phyloP scores from a whole-genome alignment of 2,329 filamentous ascomycete genomes.

The Didymellaceae sp. region DNA sequence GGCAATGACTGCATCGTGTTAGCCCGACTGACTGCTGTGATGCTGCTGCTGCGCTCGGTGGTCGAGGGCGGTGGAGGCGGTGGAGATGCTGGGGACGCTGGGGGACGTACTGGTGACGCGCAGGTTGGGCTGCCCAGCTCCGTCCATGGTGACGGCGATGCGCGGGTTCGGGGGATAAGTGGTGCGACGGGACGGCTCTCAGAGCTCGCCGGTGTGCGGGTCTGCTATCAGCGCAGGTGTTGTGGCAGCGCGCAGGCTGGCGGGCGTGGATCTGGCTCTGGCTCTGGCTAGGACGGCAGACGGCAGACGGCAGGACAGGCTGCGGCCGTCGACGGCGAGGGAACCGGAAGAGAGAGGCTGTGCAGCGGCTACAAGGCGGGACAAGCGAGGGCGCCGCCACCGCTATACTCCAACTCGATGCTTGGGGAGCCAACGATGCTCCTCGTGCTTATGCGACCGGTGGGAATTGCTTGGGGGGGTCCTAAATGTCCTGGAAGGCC shows the following conservation, averaged over 20 bases:
- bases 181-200: conserved; percentile 33
- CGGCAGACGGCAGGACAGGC: conserved; percentile 14
- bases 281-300: not conserved
- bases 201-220: conserved; percentile 35
- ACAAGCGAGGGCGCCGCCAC: conserved; percentile 22
- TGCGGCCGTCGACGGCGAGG: conserved; percentile 28
- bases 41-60: too few species aligned
- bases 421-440: conserved; percentile 20
- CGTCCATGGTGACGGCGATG: conserved; percentile 56
- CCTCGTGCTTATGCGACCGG: conserved; percentile 31
- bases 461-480: conserved; percentile 3
- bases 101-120: conserved; percentile 82
- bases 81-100: conserved; percentile 5
- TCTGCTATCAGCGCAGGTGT: conserved; percentile 7
- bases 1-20: conserved; percentile 77
- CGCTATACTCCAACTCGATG: conserved; percentile 19
- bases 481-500: not conserved
- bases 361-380: conserved; percentile 35
- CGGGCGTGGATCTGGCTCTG: too few species aligned
- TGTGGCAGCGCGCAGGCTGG: conserved; percentile 16
- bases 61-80: not conserved
- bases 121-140: conserved; percentile 73
- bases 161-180: too few species aligned
- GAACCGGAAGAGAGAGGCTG: conserved; percentile 39
- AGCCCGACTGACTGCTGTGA: conserved; percentile 31